Evolutionary conservation across 2,329 filamentous ascomycete genomes (phyloP).

Genomic region (Lasiodiplodia sp.): DNA sequence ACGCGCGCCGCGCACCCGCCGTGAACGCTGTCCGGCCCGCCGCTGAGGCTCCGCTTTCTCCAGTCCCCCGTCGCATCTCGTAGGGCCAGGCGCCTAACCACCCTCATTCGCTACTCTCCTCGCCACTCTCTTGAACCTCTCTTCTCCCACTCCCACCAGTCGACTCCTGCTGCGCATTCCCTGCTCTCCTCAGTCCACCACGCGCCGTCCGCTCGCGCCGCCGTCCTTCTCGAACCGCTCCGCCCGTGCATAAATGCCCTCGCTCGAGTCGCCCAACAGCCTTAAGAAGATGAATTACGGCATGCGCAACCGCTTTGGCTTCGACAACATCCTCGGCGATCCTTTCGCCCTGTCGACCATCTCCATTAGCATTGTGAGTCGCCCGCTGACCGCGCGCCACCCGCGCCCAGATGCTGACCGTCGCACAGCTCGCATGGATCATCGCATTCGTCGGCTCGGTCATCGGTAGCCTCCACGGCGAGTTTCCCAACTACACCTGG

Average conservation of each 20-base stretch:
- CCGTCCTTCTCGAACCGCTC: neutral
- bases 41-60: conserved; percentile 19
- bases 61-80: conserved; percentile 29
- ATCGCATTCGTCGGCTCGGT: conserved; percentile 90
- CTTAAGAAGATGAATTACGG: conserved; percentile 78
- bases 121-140: conserved; percentile 21
- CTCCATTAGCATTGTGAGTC: conserved; percentile 85
- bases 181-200: conserved; percentile 3
- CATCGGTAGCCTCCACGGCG: conserved; percentile 66
- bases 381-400: conserved; percentile 16
- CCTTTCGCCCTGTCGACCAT: conserved; percentile 94
- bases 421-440: conserved; percentile 83
- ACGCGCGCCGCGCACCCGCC: conserved; percentile 25
- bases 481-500: conserved; percentile 89
- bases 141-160: conserved; percentile 4
- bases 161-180: conserved; percentile 7
- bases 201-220: neutral
- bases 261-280: conserved; percentile 71
- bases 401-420: conserved; percentile 34
- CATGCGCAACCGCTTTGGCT: conserved; percentile 65
- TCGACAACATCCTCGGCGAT: conserved; percentile 93
- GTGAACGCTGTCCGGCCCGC: conserved; percentile 25
- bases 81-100: conserved; percentile 29
- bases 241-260: conserved; percentile 65
- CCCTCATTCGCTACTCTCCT: conserved; percentile 30